These are phyloP conservation scores for Hymenoscyphus fraxineus DNA, from an alignment of 2,329 filamentous ascomycete genomes.

Conservation along the genomic window DNA sequence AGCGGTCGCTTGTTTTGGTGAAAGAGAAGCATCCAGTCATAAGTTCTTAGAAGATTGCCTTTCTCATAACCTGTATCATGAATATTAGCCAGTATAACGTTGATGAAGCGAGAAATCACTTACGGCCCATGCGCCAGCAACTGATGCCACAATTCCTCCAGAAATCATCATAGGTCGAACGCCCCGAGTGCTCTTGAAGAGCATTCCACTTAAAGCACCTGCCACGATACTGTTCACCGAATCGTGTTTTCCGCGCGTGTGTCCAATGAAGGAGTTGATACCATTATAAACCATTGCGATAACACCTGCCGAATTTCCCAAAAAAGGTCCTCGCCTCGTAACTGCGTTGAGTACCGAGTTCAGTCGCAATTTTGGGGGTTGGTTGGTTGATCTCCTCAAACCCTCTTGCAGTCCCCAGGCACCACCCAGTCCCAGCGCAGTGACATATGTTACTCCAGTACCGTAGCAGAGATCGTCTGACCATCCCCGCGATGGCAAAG, in stretches of 20 bases:
- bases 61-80: slow-evolving; percentile 44
- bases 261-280: slow-evolving; percentile 79
- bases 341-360: slow-evolving; percentile 95
- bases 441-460: slow-evolving; percentile 87
- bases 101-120: slow-evolving; percentile 38
- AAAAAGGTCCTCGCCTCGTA: slow-evolving; percentile 85
- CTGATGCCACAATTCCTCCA: slow-evolving; percentile 78
- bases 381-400: slow-evolving; percentile 68
- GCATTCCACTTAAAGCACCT: slow-evolving; percentile 81
- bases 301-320: slow-evolving; percentile 94
- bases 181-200: slow-evolving; percentile 95
- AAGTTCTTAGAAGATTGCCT: slow-evolving; percentile 44
- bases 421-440: slow-evolving; percentile 81
- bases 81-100: slow-evolving; percentile 18
- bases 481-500: slow-evolving; percentile 92
- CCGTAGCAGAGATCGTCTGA: slow-evolving; percentile 98
- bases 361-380: slow-evolving; percentile 83
- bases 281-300: slow-evolving; percentile 96
- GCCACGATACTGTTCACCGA: slow-evolving; percentile 82
- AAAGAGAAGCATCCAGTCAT: not conserved
- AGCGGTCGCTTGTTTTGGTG: slow-evolving; percentile 3
- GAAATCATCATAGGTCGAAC: slow-evolving; percentile 92
- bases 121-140: slow-evolving; percentile 90
- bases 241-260: slow-evolving; percentile 80
- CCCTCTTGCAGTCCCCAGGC: slow-evolving; percentile 92